These are phyloP conservation scores for Candida chauliodis DNA, from an alignment of 805 yeast species.

Conservation along the genomic window DNA sequence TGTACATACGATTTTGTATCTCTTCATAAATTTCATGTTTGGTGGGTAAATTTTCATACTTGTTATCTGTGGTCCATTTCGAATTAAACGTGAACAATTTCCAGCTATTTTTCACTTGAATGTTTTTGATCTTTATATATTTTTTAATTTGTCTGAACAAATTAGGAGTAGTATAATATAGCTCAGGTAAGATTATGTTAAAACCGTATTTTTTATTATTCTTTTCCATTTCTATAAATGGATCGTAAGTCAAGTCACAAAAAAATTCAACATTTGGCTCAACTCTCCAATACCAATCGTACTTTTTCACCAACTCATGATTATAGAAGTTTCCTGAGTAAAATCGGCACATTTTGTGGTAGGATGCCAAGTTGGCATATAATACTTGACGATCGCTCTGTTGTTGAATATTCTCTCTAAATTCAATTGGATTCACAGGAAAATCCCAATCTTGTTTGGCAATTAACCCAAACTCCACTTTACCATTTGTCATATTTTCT, in stretches of 20 bases:
- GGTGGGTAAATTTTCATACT: constrained; percentile 20
- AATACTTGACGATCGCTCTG: constrained; percentile 84
- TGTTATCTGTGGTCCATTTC: constrained; percentile 19
- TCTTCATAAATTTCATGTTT: constrained; percentile 20
- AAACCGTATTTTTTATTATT: constrained; percentile 77
- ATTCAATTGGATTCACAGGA: constrained; percentile 35
- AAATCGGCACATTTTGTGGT: constrained; percentile 95
- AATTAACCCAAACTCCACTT: constrained; percentile 70
- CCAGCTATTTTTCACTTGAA: constrained; percentile 67
- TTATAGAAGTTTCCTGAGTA: constrained; percentile 79
- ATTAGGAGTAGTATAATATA: constrained; percentile 78
- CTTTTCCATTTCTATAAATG: constrained; percentile 75
- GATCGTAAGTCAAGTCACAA: constrained; percentile 91
- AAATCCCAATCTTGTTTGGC: constrained; percentile 67
- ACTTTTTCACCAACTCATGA: constrained; percentile 66
- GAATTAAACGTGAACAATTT: constrained; percentile 49
- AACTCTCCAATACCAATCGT: constrained; percentile 95
- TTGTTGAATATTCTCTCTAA: constrained; percentile 55
- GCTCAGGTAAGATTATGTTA: constrained; percentile 73
- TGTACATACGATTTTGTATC: constrained; percentile 25
- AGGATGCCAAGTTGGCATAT: constrained; percentile 79
- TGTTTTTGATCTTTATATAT: constrained; percentile 44
- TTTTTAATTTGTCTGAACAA: constrained; percentile 70
- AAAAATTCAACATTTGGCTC: constrained; percentile 90
- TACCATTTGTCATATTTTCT: constrained; percentile 49